Percentiles rank a stretch among this genome's conserved stretches.
Conservation (phyloP, 768 basidiomycete species). For the Mycena pura region DNA sequence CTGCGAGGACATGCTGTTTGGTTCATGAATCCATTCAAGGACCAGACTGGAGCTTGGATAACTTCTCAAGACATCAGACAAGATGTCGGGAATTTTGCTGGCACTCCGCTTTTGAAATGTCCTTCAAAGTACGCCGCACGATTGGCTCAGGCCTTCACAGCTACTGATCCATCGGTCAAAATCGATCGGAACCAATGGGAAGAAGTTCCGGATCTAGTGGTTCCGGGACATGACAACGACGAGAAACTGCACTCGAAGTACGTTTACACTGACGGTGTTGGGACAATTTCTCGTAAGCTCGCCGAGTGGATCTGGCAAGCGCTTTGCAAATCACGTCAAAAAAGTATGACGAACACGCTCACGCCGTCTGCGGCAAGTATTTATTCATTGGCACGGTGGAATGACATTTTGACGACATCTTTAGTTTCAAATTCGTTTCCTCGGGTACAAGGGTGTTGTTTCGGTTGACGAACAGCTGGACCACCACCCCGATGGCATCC, state of each 20-base stretch:
- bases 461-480: constrained; percentile 64
- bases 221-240: constrained; percentile 30
- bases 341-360: constrained; percentile 40
- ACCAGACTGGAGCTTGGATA: constrained; percentile 50
- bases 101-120: constrained; percentile 48
- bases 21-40: constrained; percentile 73
- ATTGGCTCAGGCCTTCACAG: constrained; percentile 83
- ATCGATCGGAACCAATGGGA: constrained; percentile 67
- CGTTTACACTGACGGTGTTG: constrained; percentile 79
- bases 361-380: constrained; percentile 67
- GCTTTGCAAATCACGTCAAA: constrained; percentile 52
- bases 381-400: background rate
- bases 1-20: constrained; percentile 83
- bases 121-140: constrained; percentile 88
- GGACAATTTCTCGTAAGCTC: constrained; percentile 72
- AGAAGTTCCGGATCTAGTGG: constrained; percentile 62
- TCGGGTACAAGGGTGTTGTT: constrained; percentile 87
- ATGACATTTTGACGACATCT: background rate
- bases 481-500: constrained; percentile 52
- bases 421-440: constrained; percentile 70
- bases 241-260: constrained; percentile 31
- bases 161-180: constrained; percentile 75
- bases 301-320: constrained; percentile 65
- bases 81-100: constrained; percentile 72
- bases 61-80: constrained; percentile 65